Base-by-base conservation (phyloP, 306 rosid species). In the Vigna angularis region DNA sequence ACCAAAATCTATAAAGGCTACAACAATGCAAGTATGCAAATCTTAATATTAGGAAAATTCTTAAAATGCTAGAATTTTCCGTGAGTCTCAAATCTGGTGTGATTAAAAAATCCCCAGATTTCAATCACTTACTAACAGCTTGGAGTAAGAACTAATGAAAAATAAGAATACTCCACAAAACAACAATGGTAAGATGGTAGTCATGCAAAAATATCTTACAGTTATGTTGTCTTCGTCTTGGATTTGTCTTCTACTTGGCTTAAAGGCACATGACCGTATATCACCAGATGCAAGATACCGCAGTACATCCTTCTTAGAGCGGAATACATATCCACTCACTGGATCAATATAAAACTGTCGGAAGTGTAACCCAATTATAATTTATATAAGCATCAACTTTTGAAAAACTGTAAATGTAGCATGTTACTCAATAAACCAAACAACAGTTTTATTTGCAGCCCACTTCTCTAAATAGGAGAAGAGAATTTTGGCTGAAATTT, bases 271-370 rank as follows among this genome's bases (percentile, higher is more conserved):
- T n/a, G 18, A 55, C 73, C 32, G 50, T 63, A 83, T 45, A 78
- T 80, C 83, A 50, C 83, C 85, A 24, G 87, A 81, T 55, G 74
- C 79, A 32, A 86, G 56, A 83, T 73, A 86, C 38, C 87, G 84
- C 67, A 11, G 48, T 55, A 61, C 89, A 69, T 86, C 89, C 82
- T 77, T 86, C 74, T 81, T 86, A 55, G 89, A 86, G 59, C 75
- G 77, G 72, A 86, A 83, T 58, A 64, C 84, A 74, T 74, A 78
- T 45, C 85, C 87, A 81, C 73, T 74, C 58, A 24, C 87, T 20
- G 87, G 85, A 74, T 86, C 87, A 40, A 1, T 83, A 83, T 83
- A 86, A 14, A 81, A 74, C 89, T 86, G 87, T 63, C 40, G 83
- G 70, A 80, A 86, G 78, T 17, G 52, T 22, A 61, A 62, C 48